These are phyloP conservation scores for Theobroma cacao DNA, from an alignment of 345 rosid species.

Conservation along the genomic window DNA sequence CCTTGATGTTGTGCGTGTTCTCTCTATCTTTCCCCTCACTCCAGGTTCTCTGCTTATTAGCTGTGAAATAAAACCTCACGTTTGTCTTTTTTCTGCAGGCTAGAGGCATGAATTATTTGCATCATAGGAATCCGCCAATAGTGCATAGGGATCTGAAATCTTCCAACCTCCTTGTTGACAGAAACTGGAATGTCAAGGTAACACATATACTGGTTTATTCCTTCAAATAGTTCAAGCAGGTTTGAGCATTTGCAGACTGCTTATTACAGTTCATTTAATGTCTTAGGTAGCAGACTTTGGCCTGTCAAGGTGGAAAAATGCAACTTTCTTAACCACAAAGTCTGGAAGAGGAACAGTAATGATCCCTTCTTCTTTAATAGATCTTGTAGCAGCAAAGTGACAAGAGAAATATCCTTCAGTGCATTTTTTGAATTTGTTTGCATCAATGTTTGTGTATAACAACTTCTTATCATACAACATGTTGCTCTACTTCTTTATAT, in stretches of 20 bases:
- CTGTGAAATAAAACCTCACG: neutral
- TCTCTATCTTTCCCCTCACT: constrained; percentile 8
- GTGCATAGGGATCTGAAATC: constrained; percentile 90
- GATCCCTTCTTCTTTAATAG: neutral
- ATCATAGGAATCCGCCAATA: constrained; percentile 81
- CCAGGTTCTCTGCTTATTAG: constrained; percentile 3
- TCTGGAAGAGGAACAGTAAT: constrained; percentile 90
- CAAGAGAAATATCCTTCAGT: neutral
- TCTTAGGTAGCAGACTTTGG: constrained; percentile 93
- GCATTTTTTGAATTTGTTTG: neutral
- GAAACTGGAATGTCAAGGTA: constrained; percentile 93
- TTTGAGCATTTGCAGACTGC: neutral
- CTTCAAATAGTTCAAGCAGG: neutral
- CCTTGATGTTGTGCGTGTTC: constrained; percentile 70
- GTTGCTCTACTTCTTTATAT: neutral
- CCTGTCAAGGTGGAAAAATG: constrained; percentile 78
- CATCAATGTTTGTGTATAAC: neutral
- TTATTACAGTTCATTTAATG: neutral
- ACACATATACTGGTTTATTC: neutral
- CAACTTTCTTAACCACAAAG: constrained; percentile 65
- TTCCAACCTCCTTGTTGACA: constrained; percentile 86
- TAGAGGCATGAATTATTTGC: constrained; percentile 92
- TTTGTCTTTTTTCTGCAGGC: constrained; percentile 50
- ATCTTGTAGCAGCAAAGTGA: neutral
- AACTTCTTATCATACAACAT: neutral